These are phyloP conservation scores for Cymodocea nodosa DNA, from an alignment of 116 monocot genomes.

Conservation along the genomic window DNA sequence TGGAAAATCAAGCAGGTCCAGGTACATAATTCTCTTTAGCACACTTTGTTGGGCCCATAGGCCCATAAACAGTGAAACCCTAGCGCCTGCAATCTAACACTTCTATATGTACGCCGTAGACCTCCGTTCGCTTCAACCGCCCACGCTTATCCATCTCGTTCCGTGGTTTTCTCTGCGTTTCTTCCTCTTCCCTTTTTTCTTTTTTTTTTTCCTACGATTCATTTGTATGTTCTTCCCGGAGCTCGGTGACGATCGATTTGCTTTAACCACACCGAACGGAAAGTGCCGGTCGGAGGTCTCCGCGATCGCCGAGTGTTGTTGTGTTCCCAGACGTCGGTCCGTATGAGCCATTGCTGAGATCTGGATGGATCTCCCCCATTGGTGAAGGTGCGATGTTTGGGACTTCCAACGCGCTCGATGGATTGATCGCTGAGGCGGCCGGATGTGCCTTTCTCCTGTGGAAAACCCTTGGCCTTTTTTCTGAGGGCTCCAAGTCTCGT, in stretches of 20 bases:
- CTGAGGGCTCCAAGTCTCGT: not conserved
- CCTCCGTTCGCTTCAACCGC: no score
- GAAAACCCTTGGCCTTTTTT: not conserved
- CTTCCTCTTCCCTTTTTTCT: not conserved
- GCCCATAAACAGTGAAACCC: not conserved
- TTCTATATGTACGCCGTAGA: not conserved
- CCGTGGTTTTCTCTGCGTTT: no score
- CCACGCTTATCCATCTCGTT: no score
- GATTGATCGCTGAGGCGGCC: not conserved
- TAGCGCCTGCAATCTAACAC: not conserved
- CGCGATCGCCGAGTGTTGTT: not conserved
- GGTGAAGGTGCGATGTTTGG: not conserved
- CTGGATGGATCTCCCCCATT: not conserved
- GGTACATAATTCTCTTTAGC: no score
- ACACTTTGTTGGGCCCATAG: no score
- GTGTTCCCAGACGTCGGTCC: not conserved
- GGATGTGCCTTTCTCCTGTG: conserved; percentile 1
- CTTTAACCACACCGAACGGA: conserved; percentile 8
- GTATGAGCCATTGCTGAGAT: not conserved
- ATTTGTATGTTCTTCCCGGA: not conserved
- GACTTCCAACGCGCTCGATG: not conserved
- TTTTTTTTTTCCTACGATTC: not conserved
- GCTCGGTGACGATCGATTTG: conserved; percentile 4
- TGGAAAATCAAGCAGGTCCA: no score
- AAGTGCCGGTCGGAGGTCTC: not conserved